A percentile compares a stretch with the other conserved stretches of the same genome.
Conservation (phyloP, 129 eudicot species). For the Apium graveolens region DNA sequence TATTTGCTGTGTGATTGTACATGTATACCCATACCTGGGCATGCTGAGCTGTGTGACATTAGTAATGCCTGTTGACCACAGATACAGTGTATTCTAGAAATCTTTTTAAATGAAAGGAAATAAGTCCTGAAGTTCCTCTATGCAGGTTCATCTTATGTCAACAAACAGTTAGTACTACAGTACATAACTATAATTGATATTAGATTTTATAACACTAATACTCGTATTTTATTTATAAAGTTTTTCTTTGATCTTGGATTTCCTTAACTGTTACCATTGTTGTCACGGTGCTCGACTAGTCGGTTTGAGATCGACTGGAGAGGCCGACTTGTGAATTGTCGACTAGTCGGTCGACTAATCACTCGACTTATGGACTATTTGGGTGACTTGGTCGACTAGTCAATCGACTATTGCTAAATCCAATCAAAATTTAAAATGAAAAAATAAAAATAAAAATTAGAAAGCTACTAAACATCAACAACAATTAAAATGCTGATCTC, state of each 20-base stretch:
- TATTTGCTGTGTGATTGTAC: not conserved
- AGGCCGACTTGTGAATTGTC: too few relatives aligned
- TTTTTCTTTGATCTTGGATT: not conserved
- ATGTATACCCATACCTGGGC: not conserved
- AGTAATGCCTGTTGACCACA: not conserved
- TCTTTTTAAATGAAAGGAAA: not conserved
- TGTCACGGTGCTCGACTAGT: too few relatives aligned
- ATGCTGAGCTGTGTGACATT: not conserved
- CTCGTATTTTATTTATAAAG: not conserved
- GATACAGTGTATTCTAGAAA: not conserved
- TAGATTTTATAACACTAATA: not conserved
- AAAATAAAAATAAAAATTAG: too few relatives aligned
- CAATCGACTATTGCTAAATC: too few relatives aligned
- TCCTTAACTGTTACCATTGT: not conserved
- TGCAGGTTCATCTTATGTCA: not conserved
- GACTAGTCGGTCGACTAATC: too few relatives aligned
- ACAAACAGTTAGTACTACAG: not conserved
- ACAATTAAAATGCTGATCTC: too few relatives aligned
- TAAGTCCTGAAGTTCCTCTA: not conserved
- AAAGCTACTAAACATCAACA: too few relatives aligned
- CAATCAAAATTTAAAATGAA: too few relatives aligned
- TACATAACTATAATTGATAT: not conserved
- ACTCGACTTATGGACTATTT: too few relatives aligned
- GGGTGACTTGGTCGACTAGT: too few relatives aligned
- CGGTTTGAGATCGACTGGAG: too few relatives aligned